phyloP scores from a whole-genome alignment of 1,284 basidiomycete genomes.

The Ceratobasidium papillatum region DNA sequence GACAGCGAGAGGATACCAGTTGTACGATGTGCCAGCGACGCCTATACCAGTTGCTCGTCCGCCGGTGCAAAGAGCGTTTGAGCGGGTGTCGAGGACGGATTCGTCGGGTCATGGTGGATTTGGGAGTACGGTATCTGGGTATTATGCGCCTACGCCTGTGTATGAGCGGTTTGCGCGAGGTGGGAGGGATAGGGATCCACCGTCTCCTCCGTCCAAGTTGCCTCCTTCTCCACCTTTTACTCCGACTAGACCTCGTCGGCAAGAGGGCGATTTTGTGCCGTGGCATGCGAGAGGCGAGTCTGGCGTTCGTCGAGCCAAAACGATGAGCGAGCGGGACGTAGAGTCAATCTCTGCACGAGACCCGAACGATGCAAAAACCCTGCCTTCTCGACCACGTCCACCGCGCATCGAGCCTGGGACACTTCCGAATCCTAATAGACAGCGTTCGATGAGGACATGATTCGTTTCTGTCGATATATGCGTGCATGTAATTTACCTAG shows the following conservation, averaged over 20 bases:
- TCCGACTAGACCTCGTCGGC: background rate
- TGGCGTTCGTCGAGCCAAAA: background rate
- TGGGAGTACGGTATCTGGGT: background rate
- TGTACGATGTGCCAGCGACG: conserved; percentile 9
- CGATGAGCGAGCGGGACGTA: background rate
- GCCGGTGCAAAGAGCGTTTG: conserved; percentile 27
- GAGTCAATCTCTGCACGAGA: background rate
- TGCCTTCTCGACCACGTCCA: background rate
- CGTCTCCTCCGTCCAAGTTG: background rate
- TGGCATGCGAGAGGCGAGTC: conserved; percentile 6
- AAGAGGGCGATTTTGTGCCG: conserved; percentile 12
- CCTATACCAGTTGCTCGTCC: conserved; percentile 16
- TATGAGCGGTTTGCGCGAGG: conserved; percentile 30
- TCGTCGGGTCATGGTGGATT: background rate
- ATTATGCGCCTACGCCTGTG: conserved; percentile 26
- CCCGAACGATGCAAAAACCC: background rate
- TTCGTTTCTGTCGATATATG: conserved; percentile 9
- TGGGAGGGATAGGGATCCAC: background rate
- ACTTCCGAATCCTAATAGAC: conserved; percentile 17
- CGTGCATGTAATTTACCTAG: background rate
- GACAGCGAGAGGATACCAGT: background rate
- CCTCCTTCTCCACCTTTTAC: conserved; percentile 1
- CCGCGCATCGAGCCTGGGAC: conserved; percentile 11
- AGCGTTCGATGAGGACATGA: background rate
- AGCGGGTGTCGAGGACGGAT: background rate